A percentile compares a stretch with the other conserved stretches of the same genome.
Evolutionary conservation across 306 rosid species (phyloP).

Genomic region (Pueraria montana): DNA sequence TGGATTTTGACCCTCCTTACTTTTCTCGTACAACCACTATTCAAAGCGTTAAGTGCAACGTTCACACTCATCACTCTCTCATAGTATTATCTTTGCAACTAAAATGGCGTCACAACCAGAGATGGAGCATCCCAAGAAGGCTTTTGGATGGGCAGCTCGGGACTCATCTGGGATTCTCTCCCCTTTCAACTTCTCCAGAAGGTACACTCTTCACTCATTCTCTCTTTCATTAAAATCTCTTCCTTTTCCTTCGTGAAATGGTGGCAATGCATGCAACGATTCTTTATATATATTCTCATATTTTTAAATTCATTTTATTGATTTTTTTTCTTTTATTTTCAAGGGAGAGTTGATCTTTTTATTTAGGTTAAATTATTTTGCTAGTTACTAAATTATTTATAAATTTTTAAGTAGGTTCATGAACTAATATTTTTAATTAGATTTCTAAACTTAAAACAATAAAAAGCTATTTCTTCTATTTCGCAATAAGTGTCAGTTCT

Average conservation of each 20-base stretch:
- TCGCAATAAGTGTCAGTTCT: too few species aligned
- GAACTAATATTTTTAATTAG: too few species aligned
- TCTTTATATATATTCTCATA: background rate
- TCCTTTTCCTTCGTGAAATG: background rate
- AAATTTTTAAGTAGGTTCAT: too few species aligned
- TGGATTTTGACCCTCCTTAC: too few species aligned
- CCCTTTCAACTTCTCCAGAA: conserved; percentile 65
- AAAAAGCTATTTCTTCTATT: too few species aligned
- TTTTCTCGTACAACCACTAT: too few species aligned
- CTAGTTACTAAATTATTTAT: too few species aligned
- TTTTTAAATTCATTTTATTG: background rate
- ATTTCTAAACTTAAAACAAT: too few species aligned
- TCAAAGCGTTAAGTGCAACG: too few species aligned
- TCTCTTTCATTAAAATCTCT: too few species aligned
- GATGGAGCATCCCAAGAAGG: conserved; percentile 50
- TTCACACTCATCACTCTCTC: too few species aligned
- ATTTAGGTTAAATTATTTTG: background rate
- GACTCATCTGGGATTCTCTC: conserved; percentile 58
- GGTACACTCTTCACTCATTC: conserved; percentile 30
- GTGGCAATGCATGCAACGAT: background rate
- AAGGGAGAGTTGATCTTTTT: background rate
- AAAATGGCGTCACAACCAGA: conserved; percentile 44
- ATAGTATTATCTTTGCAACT: background rate
- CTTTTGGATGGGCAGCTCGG: conserved; percentile 62
- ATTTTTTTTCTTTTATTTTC: background rate